Evolutionary conservation across 345 rosid genomes (phyloP), one percentile per base, ranked within the genome.

Genomic region (Cardiospermum halicacabum): DNA sequence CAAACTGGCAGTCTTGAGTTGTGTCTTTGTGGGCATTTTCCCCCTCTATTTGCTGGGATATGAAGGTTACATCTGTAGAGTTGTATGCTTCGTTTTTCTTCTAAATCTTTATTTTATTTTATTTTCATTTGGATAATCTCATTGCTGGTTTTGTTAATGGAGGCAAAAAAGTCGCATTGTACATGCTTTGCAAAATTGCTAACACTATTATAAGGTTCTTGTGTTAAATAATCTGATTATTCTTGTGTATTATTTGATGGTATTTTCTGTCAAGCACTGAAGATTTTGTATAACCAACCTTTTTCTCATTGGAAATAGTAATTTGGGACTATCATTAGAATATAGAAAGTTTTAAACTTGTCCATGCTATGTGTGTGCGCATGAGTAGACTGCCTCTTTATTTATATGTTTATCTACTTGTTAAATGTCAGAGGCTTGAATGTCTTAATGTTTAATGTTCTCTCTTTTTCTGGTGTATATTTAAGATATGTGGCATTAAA

Each of bases 401-500:
- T 45, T 60, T 34, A 16, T 13, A 37, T 70, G 24, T 64, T 24
- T 34, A 9, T 24, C 15, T 53, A 34, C 42, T n/a, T n/a, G n/a
- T n/a, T n/a, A n/a, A n/a, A n/a, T n/a, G n/a, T n/a, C n/a, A n/a
- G n/a, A n/a, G n/a, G n/a, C n/a, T n/a, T n/a, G n/a, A 55, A 69
- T 58, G 65, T 63, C n/a, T 2, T 53, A n/a, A n/a, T n/a, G n/a
- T n/a, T n/a, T n/a, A n/a, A n/a, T n/a, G n/a, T n/a, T n/a, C n/a
- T n/a, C n/a, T n/a, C n/a, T n/a, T n/a, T n/a, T n/a, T n/a, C n/a
- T n/a, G n/a, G n/a, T n/a, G 18, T 31, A 59, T 70, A 58, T 80
- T 64, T 62, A 85, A 94, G 96, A 72, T 94, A 85, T 76, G 99
- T 94, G 78, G 99, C 97, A 55, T 68, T 94, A 64, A 94, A 91